Percentiles rank a stretch among this genome's conserved stretches.
phyloP scores from a whole-genome alignment of 2,329 filamentous ascomycete species.

The Emmonsia crescens region DNA sequence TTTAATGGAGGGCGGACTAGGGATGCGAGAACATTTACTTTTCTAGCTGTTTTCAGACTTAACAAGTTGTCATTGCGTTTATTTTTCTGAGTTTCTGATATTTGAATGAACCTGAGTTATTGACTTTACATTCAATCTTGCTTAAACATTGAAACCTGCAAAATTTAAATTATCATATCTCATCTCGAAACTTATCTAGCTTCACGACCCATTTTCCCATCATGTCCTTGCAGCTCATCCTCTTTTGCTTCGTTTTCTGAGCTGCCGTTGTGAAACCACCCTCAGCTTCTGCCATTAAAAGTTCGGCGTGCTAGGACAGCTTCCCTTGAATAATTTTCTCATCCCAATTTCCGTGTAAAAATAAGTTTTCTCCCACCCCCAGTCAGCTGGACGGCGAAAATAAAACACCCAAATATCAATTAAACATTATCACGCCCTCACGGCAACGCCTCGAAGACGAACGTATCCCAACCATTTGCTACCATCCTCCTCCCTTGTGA shows the following conservation, averaged over 20 bases:
- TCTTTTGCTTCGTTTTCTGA: not conserved
- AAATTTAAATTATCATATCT: not conserved
- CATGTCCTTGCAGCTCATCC: not conserved
- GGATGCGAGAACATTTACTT: slow-evolving; percentile 41
- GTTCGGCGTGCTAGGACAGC: not conserved
- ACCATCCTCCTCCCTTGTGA: slow-evolving; percentile 47
- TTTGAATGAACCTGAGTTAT: not conserved
- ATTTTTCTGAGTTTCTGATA: not conserved
- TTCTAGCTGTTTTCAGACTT: not conserved
- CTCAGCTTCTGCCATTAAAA: not conserved
- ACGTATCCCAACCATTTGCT: slow-evolving; percentile 41
- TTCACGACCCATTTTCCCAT: not conserved
- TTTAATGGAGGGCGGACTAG: slow-evolving; percentile 45
- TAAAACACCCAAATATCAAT: not conserved
- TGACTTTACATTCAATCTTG: not conserved
- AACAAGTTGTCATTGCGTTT: not conserved
- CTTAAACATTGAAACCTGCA: not conserved
- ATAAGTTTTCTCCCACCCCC: not conserved
- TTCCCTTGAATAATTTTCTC: not conserved
- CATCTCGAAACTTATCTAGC: not conserved
- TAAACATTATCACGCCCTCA: slow-evolving; percentile 14
- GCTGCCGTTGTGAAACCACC: not conserved
- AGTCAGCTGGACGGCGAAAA: not conserved
- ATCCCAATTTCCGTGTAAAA: not conserved
- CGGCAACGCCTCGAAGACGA: slow-evolving; percentile 33